These are phyloP conservation scores for Phytopythium aichiense DNA, from an alignment of 352 stramenopile genomes.

Conservation along the genomic window DNA sequence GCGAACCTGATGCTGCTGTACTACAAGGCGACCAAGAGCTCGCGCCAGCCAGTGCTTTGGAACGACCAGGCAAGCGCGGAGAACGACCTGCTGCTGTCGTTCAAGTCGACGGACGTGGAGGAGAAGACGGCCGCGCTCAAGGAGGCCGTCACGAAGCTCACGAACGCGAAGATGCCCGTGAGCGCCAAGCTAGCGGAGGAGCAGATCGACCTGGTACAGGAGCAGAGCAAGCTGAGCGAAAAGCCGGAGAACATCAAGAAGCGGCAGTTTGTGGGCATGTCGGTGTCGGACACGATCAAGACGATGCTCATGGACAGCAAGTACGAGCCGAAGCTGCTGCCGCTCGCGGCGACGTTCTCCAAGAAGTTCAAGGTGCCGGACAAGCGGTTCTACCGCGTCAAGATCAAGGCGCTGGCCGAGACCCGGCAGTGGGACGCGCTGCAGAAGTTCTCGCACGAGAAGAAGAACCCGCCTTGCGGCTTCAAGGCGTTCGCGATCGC, in stretches of 20 bases:
- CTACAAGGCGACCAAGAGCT: conserved; percentile 74
- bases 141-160: conserved; percentile 63
- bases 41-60: conserved; percentile 50
- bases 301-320: conserved; percentile 72
- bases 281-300: conserved; percentile 86
- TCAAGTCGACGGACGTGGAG: conserved; percentile 59
- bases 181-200: conserved; percentile 79
- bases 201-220: conserved; percentile 83
- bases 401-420: conserved; percentile 85
- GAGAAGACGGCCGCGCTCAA: conserved; percentile 65
- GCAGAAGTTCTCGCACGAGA: conserved; percentile 84
- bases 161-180: conserved; percentile 54
- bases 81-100: conserved; percentile 68
- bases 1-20: conserved; percentile 75
- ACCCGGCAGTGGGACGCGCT: conserved; percentile 86
- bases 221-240: conserved; percentile 80
- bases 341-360: conserved; percentile 54
- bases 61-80: conserved; percentile 62
- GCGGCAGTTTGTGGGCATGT: conserved; percentile 75
- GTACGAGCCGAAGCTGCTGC: conserved; percentile 77
- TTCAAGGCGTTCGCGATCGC: conserved; percentile 85
- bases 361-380: conserved; percentile 91
- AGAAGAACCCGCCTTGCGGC: conserved; percentile 79
- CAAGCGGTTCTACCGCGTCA: conserved; percentile 89
- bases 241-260: conserved; percentile 81